These are phyloP conservation scores for Pholiota microspora DNA, from an alignment of 768 basidiomycete genomes.

Conservation along the genomic window DNA sequence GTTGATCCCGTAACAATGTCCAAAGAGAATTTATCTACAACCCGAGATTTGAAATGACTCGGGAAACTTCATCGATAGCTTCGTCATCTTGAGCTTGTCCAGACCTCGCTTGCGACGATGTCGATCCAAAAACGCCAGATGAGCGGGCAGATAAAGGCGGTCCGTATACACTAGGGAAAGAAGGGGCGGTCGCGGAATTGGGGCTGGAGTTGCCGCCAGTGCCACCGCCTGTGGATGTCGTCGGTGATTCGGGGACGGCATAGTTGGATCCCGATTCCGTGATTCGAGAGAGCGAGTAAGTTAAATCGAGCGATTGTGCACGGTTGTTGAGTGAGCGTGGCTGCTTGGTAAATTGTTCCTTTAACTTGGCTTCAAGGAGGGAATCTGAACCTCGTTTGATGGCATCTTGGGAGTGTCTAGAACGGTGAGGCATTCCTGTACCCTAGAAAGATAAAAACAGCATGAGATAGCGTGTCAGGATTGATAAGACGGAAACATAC, in stretches of 20 bases:
- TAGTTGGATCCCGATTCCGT: slow-evolving; percentile 61
- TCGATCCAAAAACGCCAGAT: slow-evolving; percentile 21
- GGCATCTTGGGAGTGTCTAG: slow-evolving; percentile 71
- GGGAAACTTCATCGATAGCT: slow-evolving; percentile 66
- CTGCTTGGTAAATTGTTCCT: slow-evolving; percentile 65
- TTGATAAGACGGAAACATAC: slow-evolving; percentile 38
- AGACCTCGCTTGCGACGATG: slow-evolving; percentile 33
- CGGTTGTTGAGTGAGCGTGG: slow-evolving; percentile 83
- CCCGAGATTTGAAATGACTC: slow-evolving; percentile 76
- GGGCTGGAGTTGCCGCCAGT: slow-evolving; percentile 78
- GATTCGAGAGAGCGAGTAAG: slow-evolving; percentile 79
- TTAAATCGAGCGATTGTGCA: slow-evolving; percentile 87
- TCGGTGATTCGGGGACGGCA: slow-evolving; percentile 74
- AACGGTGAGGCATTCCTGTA: slow-evolving; percentile 64
- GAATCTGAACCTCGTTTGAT: slow-evolving; percentile 84
- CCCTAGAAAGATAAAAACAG: slow-evolving; percentile 39
- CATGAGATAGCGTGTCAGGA: slow-evolving; percentile 13
- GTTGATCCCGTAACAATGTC: slow-evolving; percentile 20
- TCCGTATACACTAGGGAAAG: slow-evolving; percentile 84
- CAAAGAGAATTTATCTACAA: slow-evolving; percentile 37
- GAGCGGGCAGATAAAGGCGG: slow-evolving; percentile 44
- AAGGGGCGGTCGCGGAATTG: slow-evolving; percentile 73
- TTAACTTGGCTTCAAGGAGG: slow-evolving; percentile 78
- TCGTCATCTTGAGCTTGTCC: slow-evolving; percentile 49
- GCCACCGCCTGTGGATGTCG: slow-evolving; percentile 72